These are phyloP conservation scores for Penicillium verrucosum DNA, from an alignment of 2,329 filamentous ascomycete genomes.

Conservation along the genomic window DNA sequence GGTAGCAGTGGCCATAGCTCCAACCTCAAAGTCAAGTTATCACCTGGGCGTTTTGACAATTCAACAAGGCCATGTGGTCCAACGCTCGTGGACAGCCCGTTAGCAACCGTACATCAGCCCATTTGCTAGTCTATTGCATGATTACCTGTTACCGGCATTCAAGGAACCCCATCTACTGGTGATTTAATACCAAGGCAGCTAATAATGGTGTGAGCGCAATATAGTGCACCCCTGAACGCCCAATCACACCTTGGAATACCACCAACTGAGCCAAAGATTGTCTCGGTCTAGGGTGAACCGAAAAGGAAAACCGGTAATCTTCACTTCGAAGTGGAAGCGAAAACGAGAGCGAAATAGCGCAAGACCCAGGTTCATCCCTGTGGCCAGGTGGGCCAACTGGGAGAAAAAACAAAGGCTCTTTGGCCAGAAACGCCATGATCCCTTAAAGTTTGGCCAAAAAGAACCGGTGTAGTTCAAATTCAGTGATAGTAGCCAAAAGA, in stretches of 20 bases:
- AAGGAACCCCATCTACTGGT: background rate
- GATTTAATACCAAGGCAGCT: background rate
- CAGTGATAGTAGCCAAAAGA: background rate
- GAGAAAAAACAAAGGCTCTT: background rate
- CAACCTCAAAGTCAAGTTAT: background rate
- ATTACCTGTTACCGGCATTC: background rate
- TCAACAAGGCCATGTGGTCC: background rate
- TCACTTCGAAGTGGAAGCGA: background rate
- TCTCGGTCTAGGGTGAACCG: background rate
- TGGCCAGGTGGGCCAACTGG: no score
- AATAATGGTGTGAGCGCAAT: background rate
- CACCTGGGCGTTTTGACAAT: background rate
- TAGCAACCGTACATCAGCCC: background rate
- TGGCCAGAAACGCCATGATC: background rate
- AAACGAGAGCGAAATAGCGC: no score
- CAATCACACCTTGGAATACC: background rate
- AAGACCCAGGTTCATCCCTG: no score
- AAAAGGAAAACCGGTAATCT: background rate
- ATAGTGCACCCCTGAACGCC: background rate
- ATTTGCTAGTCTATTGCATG: background rate
- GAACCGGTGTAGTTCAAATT: background rate
- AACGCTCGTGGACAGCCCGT: background rate
- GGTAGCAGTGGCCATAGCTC: background rate
- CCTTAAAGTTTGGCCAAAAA: background rate
- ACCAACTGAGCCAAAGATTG: background rate